These are phyloP conservation scores for Coemansia sp. DNA, from an alignment of 192 early-diverging fungal genomes.

Conservation along the genomic window DNA sequence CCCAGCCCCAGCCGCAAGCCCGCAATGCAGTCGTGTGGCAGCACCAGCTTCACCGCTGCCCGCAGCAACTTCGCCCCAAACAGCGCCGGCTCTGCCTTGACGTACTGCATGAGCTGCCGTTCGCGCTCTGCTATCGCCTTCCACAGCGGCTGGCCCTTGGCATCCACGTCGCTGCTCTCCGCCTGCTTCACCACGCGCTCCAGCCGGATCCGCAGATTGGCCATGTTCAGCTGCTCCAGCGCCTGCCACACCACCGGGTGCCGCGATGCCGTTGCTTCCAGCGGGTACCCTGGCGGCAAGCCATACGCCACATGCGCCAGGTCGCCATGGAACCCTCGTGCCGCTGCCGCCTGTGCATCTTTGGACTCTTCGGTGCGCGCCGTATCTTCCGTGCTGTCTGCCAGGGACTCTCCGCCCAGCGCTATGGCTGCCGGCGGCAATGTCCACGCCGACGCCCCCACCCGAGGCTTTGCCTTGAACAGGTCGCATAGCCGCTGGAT, in stretches of 20 bases:
- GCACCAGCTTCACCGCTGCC: constrained; percentile 41
- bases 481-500: constrained; percentile 36
- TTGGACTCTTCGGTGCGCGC: not conserved
- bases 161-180: constrained; percentile 6
- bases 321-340: constrained; percentile 19
- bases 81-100: constrained; percentile 29
- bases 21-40: constrained; percentile 54
- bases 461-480: constrained; percentile 44
- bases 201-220: constrained; percentile 37
- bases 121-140: constrained; percentile 31
- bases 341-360: constrained; percentile 12
- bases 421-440: constrained; percentile 29
- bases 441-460: constrained; percentile 36
- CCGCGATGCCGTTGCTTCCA: constrained; percentile 35
- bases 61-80: constrained; percentile 42
- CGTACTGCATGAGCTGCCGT: constrained; percentile 39
- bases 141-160: constrained; percentile 34
- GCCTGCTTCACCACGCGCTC: constrained; percentile 12
- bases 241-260: constrained; percentile 43
- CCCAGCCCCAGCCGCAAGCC: constrained; percentile 47
- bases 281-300: constrained; percentile 46
- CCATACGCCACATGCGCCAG: constrained; percentile 37
- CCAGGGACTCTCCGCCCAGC: constrained; percentile 10
- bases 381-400: constrained; percentile 1
- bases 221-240: constrained; percentile 45